Evolutionary conservation across 345 rosid genomes (phyloP).

Genomic region (Salix suchowensis): DNA sequence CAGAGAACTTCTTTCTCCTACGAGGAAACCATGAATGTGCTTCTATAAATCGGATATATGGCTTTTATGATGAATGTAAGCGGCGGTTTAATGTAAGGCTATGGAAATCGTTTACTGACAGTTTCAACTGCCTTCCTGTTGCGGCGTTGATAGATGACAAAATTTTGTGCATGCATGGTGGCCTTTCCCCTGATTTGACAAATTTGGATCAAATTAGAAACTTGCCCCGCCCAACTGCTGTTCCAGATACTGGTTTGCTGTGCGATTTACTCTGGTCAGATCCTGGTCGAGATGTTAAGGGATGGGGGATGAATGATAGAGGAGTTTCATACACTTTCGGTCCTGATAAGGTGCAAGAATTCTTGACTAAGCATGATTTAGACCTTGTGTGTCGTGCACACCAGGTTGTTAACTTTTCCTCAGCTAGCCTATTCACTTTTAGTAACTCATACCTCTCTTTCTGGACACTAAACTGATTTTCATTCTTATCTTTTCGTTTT

Average conservation of each 20-base stretch:
- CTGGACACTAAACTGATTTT: background rate
- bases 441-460: constrained; percentile 4
- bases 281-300: constrained; percentile 71
- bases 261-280: constrained; percentile 95
- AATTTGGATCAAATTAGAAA: constrained; percentile 71
- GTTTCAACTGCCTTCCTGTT: constrained; percentile 84
- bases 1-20: constrained; percentile 76
- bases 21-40: constrained; percentile 88
- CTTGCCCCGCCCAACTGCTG: constrained; percentile 58
- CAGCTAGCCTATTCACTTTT: background rate
- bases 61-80: constrained; percentile 87
- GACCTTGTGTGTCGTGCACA: constrained; percentile 94
- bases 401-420: constrained; percentile 47
- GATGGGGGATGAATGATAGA: constrained; percentile 87
- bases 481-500: no score
- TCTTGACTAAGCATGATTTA: constrained; percentile 63
- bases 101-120: constrained; percentile 80
- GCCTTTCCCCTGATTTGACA: constrained; percentile 78
- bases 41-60: constrained; percentile 81
- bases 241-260: constrained; percentile 71
- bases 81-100: constrained; percentile 81
- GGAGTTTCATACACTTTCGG: constrained; percentile 86
- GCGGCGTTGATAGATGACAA: constrained; percentile 83
- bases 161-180: constrained; percentile 90
- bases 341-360: constrained; percentile 69